Conservation (phyloP, 2,329 filamentous ascomycete genomes). For the Sporothrix dimorphospora region DNA sequence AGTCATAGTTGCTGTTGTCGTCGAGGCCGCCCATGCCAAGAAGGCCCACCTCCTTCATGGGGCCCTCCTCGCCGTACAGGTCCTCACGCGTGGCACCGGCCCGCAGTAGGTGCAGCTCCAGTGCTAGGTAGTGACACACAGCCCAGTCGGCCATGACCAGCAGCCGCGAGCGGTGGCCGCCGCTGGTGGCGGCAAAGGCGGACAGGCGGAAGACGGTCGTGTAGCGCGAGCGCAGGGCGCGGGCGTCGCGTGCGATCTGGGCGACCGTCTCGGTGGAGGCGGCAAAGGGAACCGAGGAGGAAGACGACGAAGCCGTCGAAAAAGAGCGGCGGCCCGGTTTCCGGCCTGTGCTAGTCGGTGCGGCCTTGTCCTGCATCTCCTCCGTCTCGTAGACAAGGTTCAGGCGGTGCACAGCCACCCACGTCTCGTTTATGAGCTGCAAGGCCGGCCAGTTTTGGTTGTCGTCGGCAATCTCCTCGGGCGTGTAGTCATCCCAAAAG, state of each 20-base stretch:
- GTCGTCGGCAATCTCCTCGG: constrained; percentile 28
- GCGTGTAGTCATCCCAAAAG: constrained; percentile 27
- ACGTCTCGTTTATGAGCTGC: constrained; percentile 26
- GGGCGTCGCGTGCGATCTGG: constrained; percentile 4
- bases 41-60: not conserved
- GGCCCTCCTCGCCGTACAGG: not conserved
- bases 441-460: constrained; percentile 26
- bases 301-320: not conserved
- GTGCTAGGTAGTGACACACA: constrained; percentile 13
- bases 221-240: constrained; percentile 7
- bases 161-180: constrained; percentile 7
- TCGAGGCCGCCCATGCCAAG: not conserved
- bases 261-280: not conserved
- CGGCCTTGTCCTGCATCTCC: not conserved
- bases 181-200: constrained; percentile 13
- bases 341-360: not conserved
- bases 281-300: too few relatives aligned
- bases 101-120: constrained; percentile 17
- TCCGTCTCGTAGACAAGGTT: constrained; percentile 1
- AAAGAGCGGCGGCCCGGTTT: not conserved
- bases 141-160: constrained; percentile 24
- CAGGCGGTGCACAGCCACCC: constrained; percentile 23
- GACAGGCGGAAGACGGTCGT: constrained; percentile 17
- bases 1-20: not conserved
- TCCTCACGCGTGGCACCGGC: constrained; percentile 5